Base-by-base conservation (phyloP, 805 yeast species). In the Wickerhamomyces bovis region DNA sequence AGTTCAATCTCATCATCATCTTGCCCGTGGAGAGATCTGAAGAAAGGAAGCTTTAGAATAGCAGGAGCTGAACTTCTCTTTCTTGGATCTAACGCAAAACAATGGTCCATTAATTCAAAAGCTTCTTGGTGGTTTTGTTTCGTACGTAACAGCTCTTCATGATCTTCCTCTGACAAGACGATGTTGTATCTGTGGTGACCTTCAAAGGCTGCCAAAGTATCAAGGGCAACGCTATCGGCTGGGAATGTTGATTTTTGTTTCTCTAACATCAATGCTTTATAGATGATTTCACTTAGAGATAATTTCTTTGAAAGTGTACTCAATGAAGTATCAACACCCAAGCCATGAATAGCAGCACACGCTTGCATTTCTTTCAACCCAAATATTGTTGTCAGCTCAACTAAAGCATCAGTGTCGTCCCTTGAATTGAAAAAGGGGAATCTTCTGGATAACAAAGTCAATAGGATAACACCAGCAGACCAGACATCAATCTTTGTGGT, bases 371-470 rank as follows among this genome's bases (percentile, higher is more conserved):
- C 79, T 11, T 76, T 77, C 42, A 76, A 64, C 3, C 99, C 99
- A 67, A 87, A 90, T 2, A 94, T 72, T 2, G 83, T 70, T 0
- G 96, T 81, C 31, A 92, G 70, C 62, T 94, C 99, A 30, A 90
- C 76, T 43, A 92, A 63, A 0, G 98, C 96, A 57, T 94, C 98
- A 3, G 82, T 80, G 62, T 94, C 99, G 65, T 92, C 98, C 6
- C 87, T 81, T 2, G 97, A 89, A 61, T 89, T 89, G 70, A 94
- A 94, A 59, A 94, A 84, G 6, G 99, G 98, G 64, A 90, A 92
- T 56, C 95, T 73, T 56, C 94, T 72, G 2, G 87, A 65, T 22
- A 94, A 62, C 51, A 92, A 71, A 28, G 96, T 85, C 55, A 92
- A 69, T 28, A 92, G 74, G 50, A 90, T 16, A 2, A 85, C 89